Percentiles rank a stretch among this genome's conserved stretches.
These are phyloP conservation scores for Daphne laureola DNA, from an alignment of 441 rosid species.

Conservation along the genomic window DNA sequence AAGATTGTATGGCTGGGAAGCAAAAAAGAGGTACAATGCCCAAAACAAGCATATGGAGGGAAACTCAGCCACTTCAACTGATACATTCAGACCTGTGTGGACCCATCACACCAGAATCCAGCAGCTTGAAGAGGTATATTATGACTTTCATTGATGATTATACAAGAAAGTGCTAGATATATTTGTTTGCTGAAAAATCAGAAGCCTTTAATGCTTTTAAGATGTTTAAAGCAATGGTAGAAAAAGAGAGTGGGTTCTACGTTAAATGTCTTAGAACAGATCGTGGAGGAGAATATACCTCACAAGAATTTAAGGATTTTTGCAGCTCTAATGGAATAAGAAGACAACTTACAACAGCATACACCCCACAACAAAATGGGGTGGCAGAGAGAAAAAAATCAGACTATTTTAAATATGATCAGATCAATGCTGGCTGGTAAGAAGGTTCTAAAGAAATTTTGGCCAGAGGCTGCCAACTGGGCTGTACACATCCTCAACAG, in stretches of 20 bases:
- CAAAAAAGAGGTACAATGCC: not conserved
- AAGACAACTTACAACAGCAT: not conserved
- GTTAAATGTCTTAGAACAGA: not conserved
- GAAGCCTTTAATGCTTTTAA: slow-evolving; percentile 1
- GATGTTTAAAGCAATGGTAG: not conserved
- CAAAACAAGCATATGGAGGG: slow-evolving; percentile 5
- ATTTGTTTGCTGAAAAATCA: not conserved
- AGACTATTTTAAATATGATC: not conserved
- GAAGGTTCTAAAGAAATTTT: not conserved
- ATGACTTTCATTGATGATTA: slow-evolving; percentile 2
- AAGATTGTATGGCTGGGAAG: not conserved
- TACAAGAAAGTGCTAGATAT: not conserved
- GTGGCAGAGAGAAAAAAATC: not conserved
- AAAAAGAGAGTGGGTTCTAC: not conserved
- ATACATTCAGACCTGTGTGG: slow-evolving; percentile 11
- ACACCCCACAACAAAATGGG: too few species aligned
- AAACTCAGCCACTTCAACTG: not conserved
- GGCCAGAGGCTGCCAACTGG: not conserved
- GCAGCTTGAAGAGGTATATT: slow-evolving; percentile 1
- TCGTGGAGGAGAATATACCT: slow-evolving; percentile 4
- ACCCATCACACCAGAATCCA: not conserved
- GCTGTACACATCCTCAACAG: not conserved
- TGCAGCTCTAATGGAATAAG: not conserved
- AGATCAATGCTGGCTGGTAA: not conserved
- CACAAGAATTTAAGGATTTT: not conserved